Conservation (phyloP, 1,139 yeast species). For the Kodamaea derodonti region DNA sequence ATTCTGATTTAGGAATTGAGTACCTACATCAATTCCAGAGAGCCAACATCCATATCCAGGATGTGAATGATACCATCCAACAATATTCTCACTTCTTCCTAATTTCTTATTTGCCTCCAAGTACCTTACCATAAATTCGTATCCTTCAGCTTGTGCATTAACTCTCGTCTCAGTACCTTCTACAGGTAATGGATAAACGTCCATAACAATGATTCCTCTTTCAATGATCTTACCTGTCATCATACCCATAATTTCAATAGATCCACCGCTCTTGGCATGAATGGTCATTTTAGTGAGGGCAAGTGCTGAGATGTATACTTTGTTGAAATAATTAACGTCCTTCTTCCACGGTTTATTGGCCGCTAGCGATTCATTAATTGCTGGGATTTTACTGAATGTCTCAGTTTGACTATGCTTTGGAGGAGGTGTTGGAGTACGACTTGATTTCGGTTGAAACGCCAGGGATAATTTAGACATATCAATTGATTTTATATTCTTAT, state of each 20-base stretch:
- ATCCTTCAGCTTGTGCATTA: constrained; percentile 90
- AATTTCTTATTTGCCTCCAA: constrained; percentile 55
- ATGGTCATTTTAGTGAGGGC: constrained; percentile 77
- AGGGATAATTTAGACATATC: constrained; percentile 8
- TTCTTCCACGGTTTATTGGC: constrained; percentile 37
- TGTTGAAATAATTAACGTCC: constrained; percentile 58
- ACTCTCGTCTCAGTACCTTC: constrained; percentile 96
- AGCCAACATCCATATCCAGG: constrained; percentile 98
- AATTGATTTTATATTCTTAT: constrained; percentile 4
- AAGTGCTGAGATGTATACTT: constrained; percentile 65
- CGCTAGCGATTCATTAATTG: constrained; percentile 10
- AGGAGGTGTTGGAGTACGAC: background rate
- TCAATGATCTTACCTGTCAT: constrained; percentile 70
- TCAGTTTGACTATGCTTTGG: constrained; percentile 1
- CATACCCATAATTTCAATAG: constrained; percentile 96
- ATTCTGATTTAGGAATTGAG: constrained; percentile 79
- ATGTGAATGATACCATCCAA: constrained; percentile 96
- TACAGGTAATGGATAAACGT: constrained; percentile 83
- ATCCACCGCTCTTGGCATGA: constrained; percentile 83
- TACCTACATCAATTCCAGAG: constrained; percentile 84
- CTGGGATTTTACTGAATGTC: constrained; percentile 6
- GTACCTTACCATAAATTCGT: constrained; percentile 90
- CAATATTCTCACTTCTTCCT: constrained; percentile 54
- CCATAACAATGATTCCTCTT: constrained; percentile 66
- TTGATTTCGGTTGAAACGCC: constrained; percentile 5